phyloP scores from a whole-genome alignment of 106 monocot genomes.

The Dioscorea zingiberensis region DNA sequence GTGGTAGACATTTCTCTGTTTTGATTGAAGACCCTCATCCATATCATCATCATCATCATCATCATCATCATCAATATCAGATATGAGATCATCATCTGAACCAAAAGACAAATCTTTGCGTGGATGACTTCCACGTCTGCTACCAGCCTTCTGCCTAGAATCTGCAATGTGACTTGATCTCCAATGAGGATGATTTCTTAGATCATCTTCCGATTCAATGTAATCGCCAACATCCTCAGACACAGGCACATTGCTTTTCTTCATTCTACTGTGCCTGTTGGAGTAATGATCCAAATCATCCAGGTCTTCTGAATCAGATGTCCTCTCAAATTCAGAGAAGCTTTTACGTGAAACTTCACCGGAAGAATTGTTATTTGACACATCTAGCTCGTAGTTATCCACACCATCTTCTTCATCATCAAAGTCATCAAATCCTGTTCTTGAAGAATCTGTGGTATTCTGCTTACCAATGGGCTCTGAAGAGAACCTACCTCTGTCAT shows the following conservation, averaged over 20 bases:
- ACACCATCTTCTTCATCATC: constrained; percentile 94
- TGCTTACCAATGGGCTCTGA: too few species aligned
- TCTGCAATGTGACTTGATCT: constrained; percentile 31
- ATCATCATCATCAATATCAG: constrained; percentile 31
- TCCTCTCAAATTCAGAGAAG: constrained; percentile 52
- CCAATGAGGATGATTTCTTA: constrained; percentile 22
- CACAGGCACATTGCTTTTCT: constrained; percentile 8
- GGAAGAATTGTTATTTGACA: constrained; percentile 9
- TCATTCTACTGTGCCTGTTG: constrained; percentile 10
- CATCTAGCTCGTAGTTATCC: constrained; percentile 79
- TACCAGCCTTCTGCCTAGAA: constrained; percentile 17
- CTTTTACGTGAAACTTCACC: constrained; percentile 29
- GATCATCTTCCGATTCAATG: constrained; percentile 8
- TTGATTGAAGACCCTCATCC: constrained; percentile 12
- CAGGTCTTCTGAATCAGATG: constrained; percentile 51
- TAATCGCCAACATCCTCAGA: not conserved
- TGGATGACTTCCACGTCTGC: constrained; percentile 1
- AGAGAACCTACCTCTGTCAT: too few species aligned
- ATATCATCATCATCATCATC: constrained; percentile 29
- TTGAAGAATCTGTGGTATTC: constrained; percentile 5
- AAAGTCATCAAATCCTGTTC: constrained; percentile 90
- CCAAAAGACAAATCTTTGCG: constrained; percentile 13
- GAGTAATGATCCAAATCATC: constrained; percentile 17
- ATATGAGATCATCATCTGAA: constrained; percentile 33
- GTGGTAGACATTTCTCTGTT: constrained; percentile 13